Base-by-base conservation (phyloP, 768 basidiomycete species). In the Tricholoma sp. region DNA sequence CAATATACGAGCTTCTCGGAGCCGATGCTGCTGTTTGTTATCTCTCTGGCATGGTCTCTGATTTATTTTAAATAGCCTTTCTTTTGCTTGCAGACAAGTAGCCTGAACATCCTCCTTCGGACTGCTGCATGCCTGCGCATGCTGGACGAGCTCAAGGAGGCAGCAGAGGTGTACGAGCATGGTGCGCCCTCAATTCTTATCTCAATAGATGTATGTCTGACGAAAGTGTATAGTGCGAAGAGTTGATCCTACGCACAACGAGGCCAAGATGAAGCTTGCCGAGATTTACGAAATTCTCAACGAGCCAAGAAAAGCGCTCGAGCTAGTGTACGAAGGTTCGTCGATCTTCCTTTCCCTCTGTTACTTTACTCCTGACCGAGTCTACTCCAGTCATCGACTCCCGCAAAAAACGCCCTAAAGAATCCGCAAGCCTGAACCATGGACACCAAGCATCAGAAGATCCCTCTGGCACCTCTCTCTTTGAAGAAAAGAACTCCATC, bases 241-340 rank as follows among this genome's bases (percentile, higher is more conserved):
- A 3, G 82, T 82, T 1, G 89, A 94, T 66, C 86, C 91, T 0
- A 77, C 79, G 0, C 81, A 91, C 61, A 83, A 85, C 63, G 90
- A 94, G 29, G 88, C 86, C 28, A 94, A 93, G 69, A 86, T 95
- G 81, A 89, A 91, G 59, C 79, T 98, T 0, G 96, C 95, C 0
- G 91, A 91, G 60, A 83, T 94, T 12, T 91, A 93, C 60, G 96
- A 99, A 68, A 84, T 91, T 10, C 72, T 88, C 60, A 85, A 88
- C 44, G 83, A 94, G 59, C 85, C 89, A 1, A 76, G 84, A 13
- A 88, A 88, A 65, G 96, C 96, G 0, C 76, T 97, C 0, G 85
- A 89, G 6, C 72, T 97, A 0, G 88, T 95, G 12, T 86, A 87
- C 52, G 81, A 94, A 81, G 92, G 94, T 91, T 59, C 4, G 71